Conservation (phyloP, 768 basidiomycete species). For the Chlorophyllum brunneum region DNA sequence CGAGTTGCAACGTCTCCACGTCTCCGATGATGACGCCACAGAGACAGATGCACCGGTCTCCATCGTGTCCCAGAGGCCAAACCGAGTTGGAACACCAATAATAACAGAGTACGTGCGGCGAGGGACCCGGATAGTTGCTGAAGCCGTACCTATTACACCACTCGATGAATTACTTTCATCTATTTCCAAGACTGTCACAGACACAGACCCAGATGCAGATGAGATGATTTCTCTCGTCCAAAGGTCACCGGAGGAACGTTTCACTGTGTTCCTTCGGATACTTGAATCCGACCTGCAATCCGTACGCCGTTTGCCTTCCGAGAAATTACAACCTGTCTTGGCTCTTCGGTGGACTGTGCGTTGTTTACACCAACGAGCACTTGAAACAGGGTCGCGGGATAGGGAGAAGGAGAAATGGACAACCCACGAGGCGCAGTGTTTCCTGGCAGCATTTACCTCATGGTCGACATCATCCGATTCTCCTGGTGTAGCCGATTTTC, state of each 20-base stretch:
- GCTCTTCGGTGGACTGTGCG: conserved; percentile 60
- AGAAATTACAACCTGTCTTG: conserved; percentile 48
- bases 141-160: conserved; percentile 49
- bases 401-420: conserved; percentile 71
- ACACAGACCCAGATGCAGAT: conserved; percentile 28
- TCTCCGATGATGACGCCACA: conserved; percentile 28
- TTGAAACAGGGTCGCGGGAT: conserved; percentile 50
- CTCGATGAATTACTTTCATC: conserved; percentile 45
- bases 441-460: conserved; percentile 48
- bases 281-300: conserved; percentile 49
- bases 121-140: conserved; percentile 59
- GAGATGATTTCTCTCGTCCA: conserved; percentile 40
- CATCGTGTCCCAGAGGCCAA: conserved; percentile 27
- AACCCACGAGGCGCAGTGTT: conserved; percentile 51
- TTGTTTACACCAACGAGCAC: conserved; percentile 46
- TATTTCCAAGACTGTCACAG: conserved; percentile 18
- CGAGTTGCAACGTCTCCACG: conserved; percentile 56
- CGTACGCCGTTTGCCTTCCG: conserved; percentile 43
- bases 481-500: conserved; percentile 17
- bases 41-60: conserved; percentile 29
- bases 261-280: conserved; percentile 51
- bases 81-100: conserved; percentile 19
- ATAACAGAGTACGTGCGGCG: conserved; percentile 64
- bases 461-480: conserved; percentile 17
- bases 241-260: conserved; percentile 44